Evolutionary conservation across 1,284 basidiomycete species (phyloP).

Genomic region (Trichosporon sp.): DNA sequence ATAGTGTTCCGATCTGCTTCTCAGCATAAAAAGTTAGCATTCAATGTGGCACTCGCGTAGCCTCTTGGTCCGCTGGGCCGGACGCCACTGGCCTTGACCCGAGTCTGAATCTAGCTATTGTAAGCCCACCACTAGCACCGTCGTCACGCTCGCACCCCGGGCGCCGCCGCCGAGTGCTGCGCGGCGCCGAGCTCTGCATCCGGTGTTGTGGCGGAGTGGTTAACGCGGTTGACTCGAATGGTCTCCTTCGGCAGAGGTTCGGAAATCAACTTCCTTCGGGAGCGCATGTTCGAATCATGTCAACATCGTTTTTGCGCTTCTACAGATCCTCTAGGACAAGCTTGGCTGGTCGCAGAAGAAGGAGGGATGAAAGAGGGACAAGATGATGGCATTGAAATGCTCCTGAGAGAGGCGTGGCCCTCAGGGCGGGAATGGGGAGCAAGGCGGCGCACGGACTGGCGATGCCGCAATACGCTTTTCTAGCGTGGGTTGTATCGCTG

Average conservation of each 20-base stretch:
- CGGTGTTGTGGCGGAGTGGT: neutral
- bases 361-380: neutral
- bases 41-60: too few relatives aligned
- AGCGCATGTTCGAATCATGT: constrained; percentile 15
- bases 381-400: neutral
- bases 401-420: neutral
- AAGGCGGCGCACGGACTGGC: too few relatives aligned
- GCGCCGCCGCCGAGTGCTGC: neutral
- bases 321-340: neutral
- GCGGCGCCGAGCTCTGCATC: neutral
- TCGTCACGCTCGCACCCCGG: neutral
- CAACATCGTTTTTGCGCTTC: neutral
- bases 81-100: too few relatives aligned
- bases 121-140: too few relatives aligned
- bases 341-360: neutral
- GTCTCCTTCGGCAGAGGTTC: neutral
- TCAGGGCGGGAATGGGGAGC: neutral
- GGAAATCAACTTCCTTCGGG: constrained; percentile 6
- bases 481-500: too few relatives aligned
- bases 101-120: too few relatives aligned
- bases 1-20: too few relatives aligned
- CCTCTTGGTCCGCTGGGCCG: too few relatives aligned
- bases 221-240: constrained; percentile 13
- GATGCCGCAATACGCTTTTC: too few relatives aligned
- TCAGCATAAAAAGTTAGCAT: too few relatives aligned